A percentile compares a stretch with the other conserved stretches of the same genome.
Conservation (phyloP, 306 rosid genomes). For the Vigna angularis region DNA sequence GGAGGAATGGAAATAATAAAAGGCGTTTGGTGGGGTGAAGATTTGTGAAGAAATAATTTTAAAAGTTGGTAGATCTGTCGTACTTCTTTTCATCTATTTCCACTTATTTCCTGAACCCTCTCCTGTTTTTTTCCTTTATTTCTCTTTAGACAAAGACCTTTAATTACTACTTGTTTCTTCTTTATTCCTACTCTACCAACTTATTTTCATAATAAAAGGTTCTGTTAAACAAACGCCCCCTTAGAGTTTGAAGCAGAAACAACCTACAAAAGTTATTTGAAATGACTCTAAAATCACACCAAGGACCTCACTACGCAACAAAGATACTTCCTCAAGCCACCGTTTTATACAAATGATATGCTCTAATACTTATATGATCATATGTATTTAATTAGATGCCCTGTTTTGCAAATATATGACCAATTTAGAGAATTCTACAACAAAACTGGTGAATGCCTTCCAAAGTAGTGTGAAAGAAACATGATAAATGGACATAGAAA, state of each 20-base stretch:
- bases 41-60: too few species aligned
- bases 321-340: slow-evolving; percentile 14
- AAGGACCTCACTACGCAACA: slow-evolving; percentile 3
- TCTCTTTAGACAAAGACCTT: too few species aligned
- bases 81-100: too few species aligned
- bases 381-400: background rate
- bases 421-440: background rate
- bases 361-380: slow-evolving; percentile 14
- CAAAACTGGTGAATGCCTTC: background rate
- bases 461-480: background rate
- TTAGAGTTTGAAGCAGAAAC: slow-evolving; percentile 35
- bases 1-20: too few species aligned
- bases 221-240: background rate
- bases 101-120: too few species aligned
- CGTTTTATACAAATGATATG: slow-evolving; percentile 20
- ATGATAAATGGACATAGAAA: too few species aligned
- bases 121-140: too few species aligned
- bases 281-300: slow-evolving; percentile 1
- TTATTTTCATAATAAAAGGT: too few species aligned
- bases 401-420: background rate
- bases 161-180: too few species aligned
- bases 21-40: too few species aligned
- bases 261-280: background rate
- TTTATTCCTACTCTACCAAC: too few species aligned
- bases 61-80: too few species aligned